Evolutionary conservation across 2,329 filamentous ascomycete genomes (phyloP), one percentile per base, ranked within the genome.

Genomic region (Fusarium sp.): DNA sequence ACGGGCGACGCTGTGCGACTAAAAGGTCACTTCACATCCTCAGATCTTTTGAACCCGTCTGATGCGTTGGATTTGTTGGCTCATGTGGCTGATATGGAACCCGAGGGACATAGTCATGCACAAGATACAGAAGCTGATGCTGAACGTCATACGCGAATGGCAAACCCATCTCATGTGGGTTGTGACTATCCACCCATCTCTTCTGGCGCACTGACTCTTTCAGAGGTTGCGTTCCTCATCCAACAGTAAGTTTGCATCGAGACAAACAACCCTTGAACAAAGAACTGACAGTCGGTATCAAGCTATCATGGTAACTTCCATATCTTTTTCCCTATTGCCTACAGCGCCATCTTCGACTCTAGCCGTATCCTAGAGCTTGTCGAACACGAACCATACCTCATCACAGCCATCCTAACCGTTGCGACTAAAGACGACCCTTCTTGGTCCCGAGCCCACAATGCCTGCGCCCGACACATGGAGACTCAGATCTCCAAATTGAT

Each of bases 401-500:
- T 92, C 17, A 92, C 90, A 0, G 90, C 90, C 0, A 87, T 92
- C 4, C 80, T 93, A 6, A 89, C 90, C 3, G 89, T 93, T 47
- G 87, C 89, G 6, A 91, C 90, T 10, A 90, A 91, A 76, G 90
- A 93, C 70, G 79, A 91, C n/a, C 83, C 85, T 2, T 84, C 89
- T 8, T 86, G 90, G 70, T 85, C 87, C 4, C 81, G 86, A 43
- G 84, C 90, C 1, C 90, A 91, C 69, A 86, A 88, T 65, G 84
- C 87, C 39, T 91, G 90, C 72, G 88, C 89, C 20, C 85, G 87
- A 56, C 86, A 92, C 67, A 92, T 92, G 88, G 89, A 91, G 68
- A 84, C 84, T 29, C 80, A 92, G 17, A 87, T 92, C 10, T 90
- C 89, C 0, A 84, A 85, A 33, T 84, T 93, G 18, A 85, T 90